A percentile compares a stretch with the other conserved stretches of the same genome.
Evolutionary conservation across 768 basidiomycete genomes (phyloP).

Genomic region (Wakefieldia striispora): DNA sequence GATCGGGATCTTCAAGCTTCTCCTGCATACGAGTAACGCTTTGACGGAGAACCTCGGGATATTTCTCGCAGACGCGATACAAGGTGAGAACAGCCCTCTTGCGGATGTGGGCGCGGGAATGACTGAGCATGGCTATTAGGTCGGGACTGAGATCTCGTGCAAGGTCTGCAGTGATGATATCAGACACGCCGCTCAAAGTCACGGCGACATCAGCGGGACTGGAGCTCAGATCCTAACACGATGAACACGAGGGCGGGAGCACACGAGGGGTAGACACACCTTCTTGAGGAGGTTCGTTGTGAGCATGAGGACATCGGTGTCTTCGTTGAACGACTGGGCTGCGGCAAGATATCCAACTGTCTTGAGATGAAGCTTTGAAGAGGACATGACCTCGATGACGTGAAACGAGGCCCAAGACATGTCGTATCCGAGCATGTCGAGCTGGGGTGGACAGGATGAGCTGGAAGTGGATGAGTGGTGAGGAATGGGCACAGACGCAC

Average conservation of each 20-base stretch:
- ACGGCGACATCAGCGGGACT: slow-evolving; percentile 72
- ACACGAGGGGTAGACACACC: slow-evolving; percentile 42
- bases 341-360: slow-evolving; percentile 95
- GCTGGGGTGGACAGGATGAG: slow-evolving; percentile 44
- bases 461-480: not conserved
- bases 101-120: slow-evolving; percentile 84
- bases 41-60: slow-evolving; percentile 72
- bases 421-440: slow-evolving; percentile 96
- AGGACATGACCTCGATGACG: slow-evolving; percentile 98
- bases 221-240: slow-evolving; percentile 71
- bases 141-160: slow-evolving; percentile 90
- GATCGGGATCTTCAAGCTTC: slow-evolving; percentile 75
- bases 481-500: slow-evolving; percentile 49
- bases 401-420: slow-evolving; percentile 97
- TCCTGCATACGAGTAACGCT: slow-evolving; percentile 73
- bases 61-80: slow-evolving; percentile 76
- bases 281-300: slow-evolving; percentile 96
- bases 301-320: slow-evolving; percentile 96
- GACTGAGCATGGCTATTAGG: slow-evolving; percentile 81
- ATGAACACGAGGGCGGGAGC: slow-evolving; percentile 4
- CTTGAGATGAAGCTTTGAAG: slow-evolving; percentile 87
- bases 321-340: slow-evolving; percentile 83
- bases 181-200: slow-evolving; percentile 77
- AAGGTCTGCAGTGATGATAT: slow-evolving; percentile 82
- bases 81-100: slow-evolving; percentile 87